A percentile compares a stretch with the other conserved stretches of the same genome.
These are phyloP conservation scores for Pseudogymnoascus sp. DNA, from an alignment of 2,329 filamentous ascomycete genomes.

Conservation along the genomic window DNA sequence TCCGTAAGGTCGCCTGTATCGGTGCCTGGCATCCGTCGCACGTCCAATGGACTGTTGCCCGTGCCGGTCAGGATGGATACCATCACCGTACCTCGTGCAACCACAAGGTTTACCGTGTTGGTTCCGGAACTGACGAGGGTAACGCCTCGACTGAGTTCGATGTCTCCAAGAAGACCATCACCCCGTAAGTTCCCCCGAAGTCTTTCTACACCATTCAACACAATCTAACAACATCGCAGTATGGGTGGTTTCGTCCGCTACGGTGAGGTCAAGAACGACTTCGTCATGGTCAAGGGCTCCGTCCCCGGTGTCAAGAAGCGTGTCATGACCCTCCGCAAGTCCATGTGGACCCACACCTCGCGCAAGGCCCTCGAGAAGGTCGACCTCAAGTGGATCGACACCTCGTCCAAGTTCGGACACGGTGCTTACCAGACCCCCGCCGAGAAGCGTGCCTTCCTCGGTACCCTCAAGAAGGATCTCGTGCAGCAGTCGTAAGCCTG, in stretches of 20 bases:
- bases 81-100: slow-evolving; percentile 99
- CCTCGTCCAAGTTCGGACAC: slow-evolving; percentile 99
- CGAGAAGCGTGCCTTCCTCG: slow-evolving; percentile 97
- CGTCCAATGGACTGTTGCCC: slow-evolving; percentile 99
- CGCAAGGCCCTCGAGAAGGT: slow-evolving; percentile 97
- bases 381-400: slow-evolving; percentile 99
- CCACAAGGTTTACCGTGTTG: slow-evolving; percentile 99
- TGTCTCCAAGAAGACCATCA: slow-evolving; percentile 98
- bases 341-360: slow-evolving; percentile 95
- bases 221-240: slow-evolving; percentile 42
- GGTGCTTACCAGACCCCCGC: slow-evolving; percentile 97
- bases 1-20: slow-evolving; percentile 99
- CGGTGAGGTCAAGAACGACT: slow-evolving; percentile 99
- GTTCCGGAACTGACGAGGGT: slow-evolving; percentile 81
- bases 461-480: slow-evolving; percentile 99
- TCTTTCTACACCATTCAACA: neutral
- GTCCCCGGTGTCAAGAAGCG: slow-evolving; percentile 99
- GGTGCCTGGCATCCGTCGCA: slow-evolving; percentile 99
- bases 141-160: slow-evolving; percentile 94
- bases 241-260: slow-evolving; percentile 99
- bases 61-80: slow-evolving; percentile 99
- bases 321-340: slow-evolving; percentile 97
- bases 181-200: slow-evolving; percentile 65
- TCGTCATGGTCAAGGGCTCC: slow-evolving; percentile 94
- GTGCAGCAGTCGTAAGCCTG: slow-evolving; percentile 43